Conservation (phyloP, 257 asterid genomes). For the Gentiana straminea region DNA sequence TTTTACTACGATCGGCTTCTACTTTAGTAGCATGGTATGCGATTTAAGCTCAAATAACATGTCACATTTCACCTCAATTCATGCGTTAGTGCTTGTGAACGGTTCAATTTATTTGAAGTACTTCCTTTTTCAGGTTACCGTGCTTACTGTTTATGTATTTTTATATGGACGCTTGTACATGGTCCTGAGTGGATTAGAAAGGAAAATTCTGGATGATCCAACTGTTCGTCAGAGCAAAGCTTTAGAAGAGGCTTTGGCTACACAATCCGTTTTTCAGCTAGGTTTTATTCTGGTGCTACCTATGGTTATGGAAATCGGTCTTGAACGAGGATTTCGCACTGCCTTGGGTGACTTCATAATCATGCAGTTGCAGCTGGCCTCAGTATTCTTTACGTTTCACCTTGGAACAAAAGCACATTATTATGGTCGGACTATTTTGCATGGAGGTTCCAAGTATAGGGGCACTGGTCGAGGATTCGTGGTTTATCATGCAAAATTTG, state of each 20-base stretch:
- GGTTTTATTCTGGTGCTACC: conserved; percentile 85
- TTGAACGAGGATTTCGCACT: conserved; percentile 87
- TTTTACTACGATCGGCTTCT: conserved; percentile 96
- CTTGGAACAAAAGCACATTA: conserved; percentile 94
- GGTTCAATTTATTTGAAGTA: conserved; percentile 10
- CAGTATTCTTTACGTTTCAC: conserved; percentile 95
- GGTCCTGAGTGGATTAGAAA: conserved; percentile 94
- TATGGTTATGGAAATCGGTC: conserved; percentile 96
- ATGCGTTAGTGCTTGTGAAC: not conserved
- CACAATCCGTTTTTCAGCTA: conserved; percentile 82
- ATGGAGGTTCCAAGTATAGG: conserved; percentile 92
- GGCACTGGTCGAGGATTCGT: conserved; percentile 98
- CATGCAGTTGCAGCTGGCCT: conserved; percentile 96
- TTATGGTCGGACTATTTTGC: conserved; percentile 75
- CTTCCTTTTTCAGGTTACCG: conserved; percentile 58
- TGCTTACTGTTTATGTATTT: conserved; percentile 71
- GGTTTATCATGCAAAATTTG: conserved; percentile 84
- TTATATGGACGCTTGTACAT: conserved; percentile 79
- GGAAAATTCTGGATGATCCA: conserved; percentile 59
- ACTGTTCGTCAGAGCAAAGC: conserved; percentile 58
- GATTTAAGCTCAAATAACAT: conserved; percentile 2
- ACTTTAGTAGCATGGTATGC: conserved; percentile 94
- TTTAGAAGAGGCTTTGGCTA: conserved; percentile 82
- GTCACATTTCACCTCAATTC: not conserved
- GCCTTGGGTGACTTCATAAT: conserved; percentile 83